phyloP scores from a whole-genome alignment of 225 moss, liverwort and hornwort species.

The Anthoceros angustus region DNA sequence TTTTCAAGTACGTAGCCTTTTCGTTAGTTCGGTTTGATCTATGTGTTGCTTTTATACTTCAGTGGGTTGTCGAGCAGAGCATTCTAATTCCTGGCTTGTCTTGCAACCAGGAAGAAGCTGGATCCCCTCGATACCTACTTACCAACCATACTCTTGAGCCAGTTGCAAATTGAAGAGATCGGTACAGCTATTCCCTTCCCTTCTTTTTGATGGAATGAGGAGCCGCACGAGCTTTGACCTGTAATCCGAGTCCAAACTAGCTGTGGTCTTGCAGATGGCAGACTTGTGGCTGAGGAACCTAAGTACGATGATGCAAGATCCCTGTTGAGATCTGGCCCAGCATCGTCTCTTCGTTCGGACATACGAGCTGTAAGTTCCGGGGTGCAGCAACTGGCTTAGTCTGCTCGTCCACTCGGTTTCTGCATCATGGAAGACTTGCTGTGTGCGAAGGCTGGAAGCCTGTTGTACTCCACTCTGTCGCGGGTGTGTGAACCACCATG shows the following conservation, averaged over 20 bases:
- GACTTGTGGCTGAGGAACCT: constrained; percentile 58
- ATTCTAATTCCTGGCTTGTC: background rate
- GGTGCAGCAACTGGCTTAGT: background rate
- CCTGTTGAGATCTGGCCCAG: constrained; percentile 73
- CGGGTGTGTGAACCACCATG: background rate
- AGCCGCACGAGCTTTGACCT: background rate
- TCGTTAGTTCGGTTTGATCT: background rate
- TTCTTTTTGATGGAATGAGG: background rate
- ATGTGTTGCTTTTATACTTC: background rate
- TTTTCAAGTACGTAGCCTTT: constrained; percentile 41
- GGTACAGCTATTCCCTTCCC: constrained; percentile 19
- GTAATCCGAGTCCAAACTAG: background rate
- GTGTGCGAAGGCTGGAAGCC: background rate
- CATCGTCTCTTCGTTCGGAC: constrained; percentile 77
- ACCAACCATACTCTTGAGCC: constrained; percentile 72
- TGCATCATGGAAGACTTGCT: background rate
- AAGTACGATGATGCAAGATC: constrained; percentile 63
- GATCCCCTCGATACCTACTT: constrained; percentile 91
- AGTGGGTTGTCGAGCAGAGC: background rate
- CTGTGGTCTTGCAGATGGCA: constrained; percentile 34
- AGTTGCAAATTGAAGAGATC: constrained; percentile 81
- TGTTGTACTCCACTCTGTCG: background rate
- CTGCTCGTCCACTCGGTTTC: background rate
- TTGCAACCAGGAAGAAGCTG: constrained; percentile 58
- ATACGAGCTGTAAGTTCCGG: constrained; percentile 63